Evolutionary conservation across 1,139 yeast species (phyloP), one percentile per base, ranked within the genome.

Genomic region (Pichia terricola): DNA sequence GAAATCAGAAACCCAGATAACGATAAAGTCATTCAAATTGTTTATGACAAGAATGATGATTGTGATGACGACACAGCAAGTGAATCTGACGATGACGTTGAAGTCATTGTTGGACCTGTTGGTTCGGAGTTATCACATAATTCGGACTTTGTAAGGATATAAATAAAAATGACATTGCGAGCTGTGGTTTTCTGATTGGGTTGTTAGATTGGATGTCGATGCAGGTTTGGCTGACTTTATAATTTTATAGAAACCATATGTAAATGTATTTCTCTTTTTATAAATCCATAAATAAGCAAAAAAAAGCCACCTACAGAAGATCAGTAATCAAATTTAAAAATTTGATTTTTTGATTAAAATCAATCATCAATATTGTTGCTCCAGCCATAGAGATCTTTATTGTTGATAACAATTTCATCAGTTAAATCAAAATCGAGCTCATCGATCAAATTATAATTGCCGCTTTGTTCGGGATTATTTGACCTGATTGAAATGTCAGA

Each of bases 1-100:
- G 25, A 35, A 32, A 28, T 28, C n/a, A 35, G 37, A 63, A 38
- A 69, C 40, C 59, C 62, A 38, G 69, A 59, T 42, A 58, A 65
- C 41, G 68, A 64, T 36, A 46, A 50, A 48, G 53, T 52, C 53
- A 51, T 56, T 59, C 48, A 42, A 30, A 41, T 44, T 11, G 39
- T 45, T n/a, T 47, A 49, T 42, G 53, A 48, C 31, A 38, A 44
- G 7, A 40, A 37, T 39, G 43, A 44, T 4, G 45, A 37, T 16
- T 7, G 25, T n/a, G 35, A 34, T 16, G 9, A 40, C n/a, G 33
- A 31, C 26, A 28, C 35, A 26, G 34, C 43, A 8, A 30, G 33
- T 39, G 46, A 38, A 8, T 44, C 41, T 25, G 50, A 43, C 35
- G 47, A 45, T 22, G 46, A 48, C 40, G 43, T 43, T 10, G 48